Conservation (phyloP, 2,329 filamentous ascomycete species). For the Mycosphaerelloides madeirae region DNA sequence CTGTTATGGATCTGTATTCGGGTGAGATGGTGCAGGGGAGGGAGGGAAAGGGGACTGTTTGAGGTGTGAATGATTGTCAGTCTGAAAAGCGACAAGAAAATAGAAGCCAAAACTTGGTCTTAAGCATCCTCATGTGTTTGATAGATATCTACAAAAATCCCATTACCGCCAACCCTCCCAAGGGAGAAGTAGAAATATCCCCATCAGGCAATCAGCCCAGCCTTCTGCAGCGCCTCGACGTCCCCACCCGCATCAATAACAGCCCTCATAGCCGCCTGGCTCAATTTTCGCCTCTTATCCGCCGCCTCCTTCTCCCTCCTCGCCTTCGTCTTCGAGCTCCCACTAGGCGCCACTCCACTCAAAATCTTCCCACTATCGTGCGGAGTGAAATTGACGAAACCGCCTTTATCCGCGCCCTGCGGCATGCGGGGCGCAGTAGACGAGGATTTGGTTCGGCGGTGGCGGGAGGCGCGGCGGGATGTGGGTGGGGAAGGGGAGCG, state of each 20-base stretch:
- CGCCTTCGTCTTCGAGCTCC: conserved; percentile 92
- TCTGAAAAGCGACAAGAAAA: too few species aligned
- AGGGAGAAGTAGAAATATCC: not conserved
- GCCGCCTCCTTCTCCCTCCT: conserved; percentile 79
- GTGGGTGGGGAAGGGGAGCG: conserved; percentile 25
- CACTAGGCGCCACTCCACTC: conserved; percentile 84
- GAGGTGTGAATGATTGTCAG: too few species aligned
- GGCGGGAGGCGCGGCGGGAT: conserved; percentile 18
- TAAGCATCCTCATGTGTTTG: too few species aligned
- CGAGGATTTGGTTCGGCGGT: conserved; percentile 27
- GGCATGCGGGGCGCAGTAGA: conserved; percentile 24
- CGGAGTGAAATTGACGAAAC: conserved; percentile 88
- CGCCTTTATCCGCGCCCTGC: conserved; percentile 43
- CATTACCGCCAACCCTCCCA: conserved; percentile 34
- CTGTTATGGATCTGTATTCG: too few species aligned
- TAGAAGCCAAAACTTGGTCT: too few species aligned
- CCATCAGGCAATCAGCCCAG: conserved; percentile 31
- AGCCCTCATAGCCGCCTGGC: conserved; percentile 63
- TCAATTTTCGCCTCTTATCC: conserved; percentile 66
- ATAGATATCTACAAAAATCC: conserved; percentile 3
- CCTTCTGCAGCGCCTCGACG: conserved; percentile 40
- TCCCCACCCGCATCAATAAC: conserved; percentile 69
- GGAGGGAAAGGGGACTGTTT: too few species aligned
- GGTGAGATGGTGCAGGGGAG: too few species aligned
- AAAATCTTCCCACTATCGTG: conserved; percentile 73